Percentiles rank a stretch among this genome's conserved stretches.
Conservation (phyloP, 306 rosid genomes). For the Delonix regia region DNA sequence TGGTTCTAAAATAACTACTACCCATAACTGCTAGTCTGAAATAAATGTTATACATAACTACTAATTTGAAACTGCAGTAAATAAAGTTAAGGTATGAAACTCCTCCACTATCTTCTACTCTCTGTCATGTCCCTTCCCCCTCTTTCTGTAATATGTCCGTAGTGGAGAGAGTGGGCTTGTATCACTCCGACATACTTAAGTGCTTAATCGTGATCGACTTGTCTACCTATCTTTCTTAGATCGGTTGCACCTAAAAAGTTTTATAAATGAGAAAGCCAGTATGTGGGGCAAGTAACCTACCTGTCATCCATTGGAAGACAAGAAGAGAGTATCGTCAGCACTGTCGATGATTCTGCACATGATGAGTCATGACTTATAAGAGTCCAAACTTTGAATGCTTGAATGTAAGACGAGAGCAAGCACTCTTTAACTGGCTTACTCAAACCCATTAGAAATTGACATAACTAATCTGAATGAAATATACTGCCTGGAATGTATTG, state of each 20-base stretch:
- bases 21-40: too few species aligned
- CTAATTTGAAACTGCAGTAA: too few species aligned
- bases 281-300: constrained; percentile 42
- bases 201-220: not conserved
- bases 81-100: too few species aligned
- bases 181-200: not conserved
- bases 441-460: not conserved
- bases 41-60: too few species aligned
- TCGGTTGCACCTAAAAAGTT: not conserved
- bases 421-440: constrained; percentile 14
- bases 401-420: constrained; percentile 2
- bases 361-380: constrained; percentile 31
- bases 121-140: too few species aligned
- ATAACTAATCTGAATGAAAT: constrained; percentile 13
- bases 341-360: constrained; percentile 74
- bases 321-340: constrained; percentile 89
- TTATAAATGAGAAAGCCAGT: not conserved
- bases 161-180: too few species aligned
- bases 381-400: constrained; percentile 25
- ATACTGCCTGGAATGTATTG: not conserved
- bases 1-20: too few species aligned
- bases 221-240: not conserved
- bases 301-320: constrained; percentile 91
- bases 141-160: too few species aligned
- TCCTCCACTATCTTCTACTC: too few species aligned